Evolutionary conservation across 1,139 yeast genomes (phyloP).

Genomic region (Yamadazyma kanchanaburiensis): DNA sequence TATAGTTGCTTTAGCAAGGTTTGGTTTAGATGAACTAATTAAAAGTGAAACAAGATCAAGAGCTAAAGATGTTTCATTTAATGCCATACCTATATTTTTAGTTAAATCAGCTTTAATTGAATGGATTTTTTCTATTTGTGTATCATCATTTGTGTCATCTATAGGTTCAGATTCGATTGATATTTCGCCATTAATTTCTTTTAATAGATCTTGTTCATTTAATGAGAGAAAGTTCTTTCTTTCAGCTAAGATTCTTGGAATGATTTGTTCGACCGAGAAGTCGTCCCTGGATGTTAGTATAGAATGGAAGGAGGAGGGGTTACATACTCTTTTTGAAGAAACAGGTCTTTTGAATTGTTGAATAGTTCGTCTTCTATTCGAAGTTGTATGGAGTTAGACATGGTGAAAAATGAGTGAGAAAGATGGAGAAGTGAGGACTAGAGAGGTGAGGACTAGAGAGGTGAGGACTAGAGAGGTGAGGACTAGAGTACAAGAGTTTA

Average conservation of each 20-base stretch:
- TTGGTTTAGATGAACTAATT: conserved; percentile 78
- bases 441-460: too few species aligned
- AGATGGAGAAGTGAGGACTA: too few species aligned
- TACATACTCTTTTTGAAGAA: conserved; percentile 39
- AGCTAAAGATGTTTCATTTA: conserved; percentile 85
- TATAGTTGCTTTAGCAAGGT: conserved; percentile 82
- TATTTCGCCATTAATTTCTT: conserved; percentile 16
- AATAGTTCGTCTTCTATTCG: conserved; percentile 16
- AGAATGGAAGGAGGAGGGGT: background rate
- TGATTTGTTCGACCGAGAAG: conserved; percentile 35
- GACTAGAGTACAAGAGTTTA: too few species aligned
- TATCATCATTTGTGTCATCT: conserved; percentile 8
- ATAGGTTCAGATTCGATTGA: conserved; percentile 7
- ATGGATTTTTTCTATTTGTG: conserved; percentile 47
- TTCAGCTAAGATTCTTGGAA: conserved; percentile 39
- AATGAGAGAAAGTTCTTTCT: conserved; percentile 42
- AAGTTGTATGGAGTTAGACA: conserved; percentile 8
- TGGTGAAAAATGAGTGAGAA: conserved; percentile 1
- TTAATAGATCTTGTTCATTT: conserved; percentile 51
- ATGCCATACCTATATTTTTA: conserved; percentile 59
- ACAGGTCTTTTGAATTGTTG: conserved; percentile 34
- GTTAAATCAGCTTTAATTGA: conserved; percentile 56
- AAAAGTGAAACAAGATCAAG: conserved; percentile 83
- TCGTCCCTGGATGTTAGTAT: conserved; percentile 28
- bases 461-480: too few species aligned